These are phyloP conservation scores for Neotropicomus parvogracilis DNA, from an alignment of 1,284 basidiomycete genomes.

Conservation along the genomic window DNA sequence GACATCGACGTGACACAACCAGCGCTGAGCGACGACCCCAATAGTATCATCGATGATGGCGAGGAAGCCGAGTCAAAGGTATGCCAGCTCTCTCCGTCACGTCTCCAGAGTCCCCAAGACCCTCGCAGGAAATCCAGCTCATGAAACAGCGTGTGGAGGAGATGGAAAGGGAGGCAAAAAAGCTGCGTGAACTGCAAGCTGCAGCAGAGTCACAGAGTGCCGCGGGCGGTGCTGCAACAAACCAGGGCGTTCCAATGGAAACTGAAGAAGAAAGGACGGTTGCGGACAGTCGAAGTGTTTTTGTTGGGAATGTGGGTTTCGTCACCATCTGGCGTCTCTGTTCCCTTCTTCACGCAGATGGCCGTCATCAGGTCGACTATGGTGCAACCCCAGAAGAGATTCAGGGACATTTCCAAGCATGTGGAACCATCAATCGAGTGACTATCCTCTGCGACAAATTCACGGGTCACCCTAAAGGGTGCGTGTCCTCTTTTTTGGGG, in stretches of 20 bases:
- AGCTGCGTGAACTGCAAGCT: slow-evolving; percentile 86
- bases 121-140: slow-evolving; percentile 64
- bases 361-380: slow-evolving; percentile 83
- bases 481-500: slow-evolving; percentile 25
- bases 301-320: slow-evolving; percentile 89
- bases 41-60: slow-evolving; percentile 47
- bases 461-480: slow-evolving; percentile 99
- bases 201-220: slow-evolving; percentile 67
- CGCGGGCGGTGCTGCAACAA: slow-evolving; percentile 40
- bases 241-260: slow-evolving; percentile 53
- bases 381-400: slow-evolving; percentile 97
- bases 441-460: slow-evolving; percentile 99
- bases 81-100: slow-evolving; percentile 4
- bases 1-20: slow-evolving; percentile 38
- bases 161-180: slow-evolving; percentile 90
- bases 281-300: slow-evolving; percentile 87
- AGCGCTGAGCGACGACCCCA: slow-evolving; percentile 33
- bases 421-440: slow-evolving; percentile 97
- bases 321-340: slow-evolving; percentile 5
- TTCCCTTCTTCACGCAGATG: slow-evolving; percentile 9
- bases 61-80: slow-evolving; percentile 61
- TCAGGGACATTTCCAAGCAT: slow-evolving; percentile 95
- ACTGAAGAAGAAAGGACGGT: slow-evolving; percentile 74
- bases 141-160: slow-evolving; percentile 94
- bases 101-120: slow-evolving; percentile 6